Evolutionary conservation across 2,329 filamentous ascomycete species (phyloP).

Genomic region (Teratosphaeria gauchensis): DNA sequence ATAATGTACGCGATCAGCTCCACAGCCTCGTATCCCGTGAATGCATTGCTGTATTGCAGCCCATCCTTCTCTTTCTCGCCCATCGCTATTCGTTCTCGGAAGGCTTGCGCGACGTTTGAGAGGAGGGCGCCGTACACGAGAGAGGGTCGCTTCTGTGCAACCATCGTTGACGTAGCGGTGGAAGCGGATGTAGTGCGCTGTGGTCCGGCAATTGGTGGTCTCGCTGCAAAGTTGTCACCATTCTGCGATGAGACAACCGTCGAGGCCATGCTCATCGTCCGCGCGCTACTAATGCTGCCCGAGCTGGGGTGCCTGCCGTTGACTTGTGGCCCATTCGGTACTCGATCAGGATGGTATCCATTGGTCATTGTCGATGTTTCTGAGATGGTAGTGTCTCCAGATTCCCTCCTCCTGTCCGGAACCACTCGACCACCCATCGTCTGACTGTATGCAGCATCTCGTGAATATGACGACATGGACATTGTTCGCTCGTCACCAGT

Average conservation of each 20-base stretch:
- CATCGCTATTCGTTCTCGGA: constrained; percentile 76
- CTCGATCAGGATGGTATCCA: constrained; percentile 18
- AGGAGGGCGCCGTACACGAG: constrained; percentile 89
- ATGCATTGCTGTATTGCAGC: constrained; percentile 91
- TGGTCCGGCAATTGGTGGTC: constrained; percentile 6
- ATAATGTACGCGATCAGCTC: constrained; percentile 95
- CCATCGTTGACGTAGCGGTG: constrained; percentile 33
- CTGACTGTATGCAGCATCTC: constrained; percentile 69
- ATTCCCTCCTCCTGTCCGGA: constrained; percentile 60
- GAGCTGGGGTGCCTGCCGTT: constrained; percentile 17
- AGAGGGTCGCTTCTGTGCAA: constrained; percentile 59
- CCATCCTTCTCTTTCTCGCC: constrained; percentile 93
- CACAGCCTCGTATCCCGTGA: constrained; percentile 90
- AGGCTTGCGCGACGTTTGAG: constrained; percentile 87
- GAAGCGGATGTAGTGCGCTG: constrained; percentile 31
- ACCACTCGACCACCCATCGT: constrained; percentile 91
- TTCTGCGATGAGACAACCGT: constrained; percentile 49
- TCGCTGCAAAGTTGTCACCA: background rate
- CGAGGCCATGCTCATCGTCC: constrained; percentile 90
- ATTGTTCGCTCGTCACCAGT: constrained; percentile 79
- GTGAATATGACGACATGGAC: constrained; percentile 80
- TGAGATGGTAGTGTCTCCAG: constrained; percentile 25
- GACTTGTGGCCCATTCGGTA: constrained; percentile 13
- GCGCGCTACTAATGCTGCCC: constrained; percentile 36
- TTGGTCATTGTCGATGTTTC: constrained; percentile 19